Evolutionary conservation across 768 basidiomycete species (phyloP).

Genomic region (Leccinum disarticulatum): DNA sequence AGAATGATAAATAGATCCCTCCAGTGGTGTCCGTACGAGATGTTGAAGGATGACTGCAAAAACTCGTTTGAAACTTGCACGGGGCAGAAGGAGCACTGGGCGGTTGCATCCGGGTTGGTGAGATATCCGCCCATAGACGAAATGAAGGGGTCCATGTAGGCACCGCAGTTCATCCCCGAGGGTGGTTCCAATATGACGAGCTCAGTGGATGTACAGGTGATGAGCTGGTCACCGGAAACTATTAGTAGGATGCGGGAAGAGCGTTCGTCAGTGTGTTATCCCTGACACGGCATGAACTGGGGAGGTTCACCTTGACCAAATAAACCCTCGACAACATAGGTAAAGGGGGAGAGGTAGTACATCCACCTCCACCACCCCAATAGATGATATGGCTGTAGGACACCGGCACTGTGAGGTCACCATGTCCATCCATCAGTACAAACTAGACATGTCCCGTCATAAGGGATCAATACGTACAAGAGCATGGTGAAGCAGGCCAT

Average conservation of each 20-base stretch:
- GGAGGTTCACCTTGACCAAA: slow-evolving; percentile 26
- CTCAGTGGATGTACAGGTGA: slow-evolving; percentile 55
- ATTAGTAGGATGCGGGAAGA: not conserved
- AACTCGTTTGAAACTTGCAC: slow-evolving; percentile 50
- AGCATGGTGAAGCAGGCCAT: slow-evolving; percentile 42
- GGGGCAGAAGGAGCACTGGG: slow-evolving; percentile 57
- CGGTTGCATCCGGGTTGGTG: slow-evolving; percentile 50
- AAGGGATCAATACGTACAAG: slow-evolving; percentile 35
- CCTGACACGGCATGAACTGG: too few species aligned
- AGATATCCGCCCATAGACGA: slow-evolving; percentile 54
- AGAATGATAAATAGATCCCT: slow-evolving; percentile 13
- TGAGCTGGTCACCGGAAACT: slow-evolving; percentile 43
- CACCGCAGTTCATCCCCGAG: slow-evolving; percentile 48
- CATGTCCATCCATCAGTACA: not conserved
- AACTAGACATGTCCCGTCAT: not conserved
- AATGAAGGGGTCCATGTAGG: slow-evolving; percentile 54
- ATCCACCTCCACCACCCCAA: slow-evolving; percentile 34
- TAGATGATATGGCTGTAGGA: slow-evolving; percentile 44
- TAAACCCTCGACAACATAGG: slow-evolving; percentile 50
- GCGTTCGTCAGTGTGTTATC: not conserved
- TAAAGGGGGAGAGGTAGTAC: slow-evolving; percentile 49
- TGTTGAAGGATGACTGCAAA: slow-evolving; percentile 5
- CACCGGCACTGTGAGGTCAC: slow-evolving; percentile 40
- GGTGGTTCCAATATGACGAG: slow-evolving; percentile 54
- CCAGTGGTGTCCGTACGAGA: slow-evolving; percentile 10